Base-by-base conservation (phyloP, 2,329 filamentous ascomycete genomes). In the Cyphellophora attinorum region DNA sequence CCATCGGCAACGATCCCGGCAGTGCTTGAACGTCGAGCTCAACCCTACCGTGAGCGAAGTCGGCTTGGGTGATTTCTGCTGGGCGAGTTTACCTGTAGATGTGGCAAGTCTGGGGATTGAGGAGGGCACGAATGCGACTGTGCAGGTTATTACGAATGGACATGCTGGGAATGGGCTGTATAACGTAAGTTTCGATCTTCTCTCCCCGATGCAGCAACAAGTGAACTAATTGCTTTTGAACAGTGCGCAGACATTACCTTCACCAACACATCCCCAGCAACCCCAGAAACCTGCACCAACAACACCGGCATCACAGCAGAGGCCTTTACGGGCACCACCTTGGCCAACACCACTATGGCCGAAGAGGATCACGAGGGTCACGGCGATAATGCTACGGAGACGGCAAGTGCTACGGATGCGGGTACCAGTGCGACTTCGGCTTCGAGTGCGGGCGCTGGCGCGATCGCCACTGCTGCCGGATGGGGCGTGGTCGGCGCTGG, bases 111-210 rank as follows among this genome's bases (percentile, higher is more conserved):
- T 61, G 5, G 45, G 48, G 23, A 57, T 78, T 23, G 55, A 54
- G 16, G 75, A 82, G 21, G 81, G 81, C 28, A 68, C 71, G 45
- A 65, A 72, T 31, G 81, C 70, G 10, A 79, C 74, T 19, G 62
- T 86, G 37, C 81, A 85, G 60, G 73, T 86, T 34, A 70, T 85
- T 19, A 79, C 75, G 4, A 65, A 75, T 30, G 76, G 74, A 18
- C 63, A 71, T 16, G 62, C 60, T 3, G 69, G 65, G 11, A 67
- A 65, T 29, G 76, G 79, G n/a, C 60, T 85, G 19, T 86, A 85
- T 58, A 82, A 79, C 58, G 70, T 74, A 38, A 6, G 39, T 34
- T 11, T 28, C 13, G 21, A 8, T 25, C 21, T 25, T 25, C n/a
- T 25, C 21, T n/a, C 21, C 21, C 21, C 21, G 8, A n/a, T n/a